Percentiles rank a stretch among this genome's conserved stretches.
Conservation (phyloP, 495 filamentous ascomycete species). For the Penicillium chermesinum region DNA sequence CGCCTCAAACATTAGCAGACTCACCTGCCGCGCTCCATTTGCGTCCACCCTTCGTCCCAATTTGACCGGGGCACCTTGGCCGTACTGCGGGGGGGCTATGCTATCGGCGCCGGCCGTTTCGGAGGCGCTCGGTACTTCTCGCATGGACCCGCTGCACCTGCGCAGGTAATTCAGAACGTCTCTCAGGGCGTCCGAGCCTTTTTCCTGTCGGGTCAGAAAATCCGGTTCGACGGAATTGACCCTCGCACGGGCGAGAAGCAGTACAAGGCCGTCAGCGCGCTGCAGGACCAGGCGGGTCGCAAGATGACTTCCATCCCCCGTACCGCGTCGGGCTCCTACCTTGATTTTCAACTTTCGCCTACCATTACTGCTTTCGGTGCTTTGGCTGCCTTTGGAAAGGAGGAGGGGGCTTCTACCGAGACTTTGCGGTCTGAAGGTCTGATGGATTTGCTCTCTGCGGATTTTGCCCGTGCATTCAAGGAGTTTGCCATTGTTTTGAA, state of each 20-base stretch:
- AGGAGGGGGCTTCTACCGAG: slow-evolving; percentile 26
- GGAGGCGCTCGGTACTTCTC: slow-evolving; percentile 83
- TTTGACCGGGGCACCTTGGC: slow-evolving; percentile 77
- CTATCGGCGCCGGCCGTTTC: slow-evolving; percentile 60
- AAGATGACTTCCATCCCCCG: slow-evolving; percentile 52
- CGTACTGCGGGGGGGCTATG: slow-evolving; percentile 85
- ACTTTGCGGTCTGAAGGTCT: slow-evolving; percentile 75
- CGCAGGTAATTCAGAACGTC: slow-evolving; percentile 92
- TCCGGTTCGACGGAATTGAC: slow-evolving; percentile 71
- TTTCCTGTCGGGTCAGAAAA: slow-evolving; percentile 79
- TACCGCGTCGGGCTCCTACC: slow-evolving; percentile 63
- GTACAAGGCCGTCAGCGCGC: slow-evolving; percentile 61
- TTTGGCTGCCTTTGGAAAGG: slow-evolving; percentile 35
- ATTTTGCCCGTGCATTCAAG: slow-evolving; percentile 83
- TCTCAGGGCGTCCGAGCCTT: slow-evolving; percentile 87
- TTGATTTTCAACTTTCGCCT: slow-evolving; percentile 84
- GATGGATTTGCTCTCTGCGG: slow-evolving; percentile 74
- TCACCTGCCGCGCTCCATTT: slow-evolving; percentile 76
- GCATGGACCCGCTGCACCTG: slow-evolving; percentile 75
- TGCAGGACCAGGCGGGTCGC: slow-evolving; percentile 63
- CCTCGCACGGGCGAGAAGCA: slow-evolving; percentile 65
- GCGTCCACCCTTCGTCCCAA: slow-evolving; percentile 88
- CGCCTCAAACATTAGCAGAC: slow-evolving; percentile 57
- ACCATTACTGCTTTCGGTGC: slow-evolving; percentile 77
- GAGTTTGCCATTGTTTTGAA: slow-evolving; percentile 74